Base-by-base conservation (phyloP, 2,329 filamentous ascomycete species). In the Pseudogymnoascus sp. region DNA sequence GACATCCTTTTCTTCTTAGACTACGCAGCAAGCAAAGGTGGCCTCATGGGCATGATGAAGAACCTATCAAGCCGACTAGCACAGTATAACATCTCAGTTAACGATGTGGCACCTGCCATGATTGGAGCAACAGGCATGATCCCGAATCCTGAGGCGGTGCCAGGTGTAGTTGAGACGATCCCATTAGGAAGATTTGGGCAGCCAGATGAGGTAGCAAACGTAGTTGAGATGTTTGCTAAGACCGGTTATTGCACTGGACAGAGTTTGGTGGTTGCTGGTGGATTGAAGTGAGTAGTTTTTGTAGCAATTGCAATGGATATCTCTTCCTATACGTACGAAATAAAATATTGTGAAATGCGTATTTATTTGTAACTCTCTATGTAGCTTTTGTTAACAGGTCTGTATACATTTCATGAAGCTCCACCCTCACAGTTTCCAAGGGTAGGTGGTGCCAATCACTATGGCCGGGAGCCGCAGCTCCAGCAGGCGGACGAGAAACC, bases 241-340 rank as follows among this genome's bases (percentile, higher is more conserved):
- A 79, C 75, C 3, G 74, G 73, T 1, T 80, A 78, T 70, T 72
- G 79, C 61, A 80, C 78, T 14, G 79, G 79, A 61, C 79, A 81
- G 68, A 75, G 78, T 50, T 71, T 78, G 24, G 69, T 73, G 24
- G 72, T 78, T 60, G 74, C 77, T 69, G 77, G 77, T 12, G 76
- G 77, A 0, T 70, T 76, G 63, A 71, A 70, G 61, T 67, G 61
- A 65, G 65, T 40, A 61, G 38, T 41, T 19, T 41, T 41, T 41
- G 4, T 41, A 41, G 38, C n/a, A 41, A 19, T 2, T 41, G 19
- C 16, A 19, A 41, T 41, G 38, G 4, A 19, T 19, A 41, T 41
- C 7, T 41, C 38, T 22, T 41, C 16, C 38, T 41, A 41, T 41
- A 41, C 7, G 38, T 41, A 41, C 16, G 38, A 1, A 41, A 41